A percentile compares a stretch with the other conserved stretches of the same genome.
Conservation (phyloP, 2,329 filamentous ascomycete species). For the Phymatotrichopsis omnivora region DNA sequence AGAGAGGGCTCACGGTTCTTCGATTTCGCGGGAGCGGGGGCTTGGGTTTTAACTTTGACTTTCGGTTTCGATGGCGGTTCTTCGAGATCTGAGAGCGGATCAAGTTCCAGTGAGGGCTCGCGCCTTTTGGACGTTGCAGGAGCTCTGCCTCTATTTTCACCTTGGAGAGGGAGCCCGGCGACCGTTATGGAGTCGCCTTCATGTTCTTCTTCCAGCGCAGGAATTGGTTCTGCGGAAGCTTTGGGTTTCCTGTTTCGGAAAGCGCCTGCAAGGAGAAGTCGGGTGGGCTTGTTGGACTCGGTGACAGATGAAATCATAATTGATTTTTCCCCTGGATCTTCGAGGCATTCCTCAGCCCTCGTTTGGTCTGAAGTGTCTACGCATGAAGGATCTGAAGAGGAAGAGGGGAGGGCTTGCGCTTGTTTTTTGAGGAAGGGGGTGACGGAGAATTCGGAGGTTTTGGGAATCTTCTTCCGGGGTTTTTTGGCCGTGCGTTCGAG, state of each 20-base stretch:
- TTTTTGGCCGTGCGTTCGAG: constrained; percentile 27
- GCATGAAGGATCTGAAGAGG: constrained; percentile 1
- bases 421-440: constrained; percentile 25
- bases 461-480: constrained; percentile 32
- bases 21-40: background rate
- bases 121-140: background rate
- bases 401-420: constrained; percentile 1
- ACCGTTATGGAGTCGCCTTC: constrained; percentile 2
- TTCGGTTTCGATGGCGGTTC: background rate
- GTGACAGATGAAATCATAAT: constrained; percentile 16
- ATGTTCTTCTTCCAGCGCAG: background rate
- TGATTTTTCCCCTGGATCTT: constrained; percentile 6
- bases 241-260: constrained; percentile 19
- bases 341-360: background rate
- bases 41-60: background rate
- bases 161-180: background rate
- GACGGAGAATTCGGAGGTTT: constrained; percentile 22
- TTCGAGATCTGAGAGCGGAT: no score
- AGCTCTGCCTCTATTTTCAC: background rate
- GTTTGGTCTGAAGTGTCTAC: background rate
- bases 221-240: constrained; percentile 2
- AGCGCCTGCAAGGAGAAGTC: constrained; percentile 23
- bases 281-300: constrained; percentile 11
- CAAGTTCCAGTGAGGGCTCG: no score
- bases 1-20: background rate